Evolutionary conservation across 352 stramenopile species (phyloP).

Genomic region (Aphanomyces cochlioides): DNA sequence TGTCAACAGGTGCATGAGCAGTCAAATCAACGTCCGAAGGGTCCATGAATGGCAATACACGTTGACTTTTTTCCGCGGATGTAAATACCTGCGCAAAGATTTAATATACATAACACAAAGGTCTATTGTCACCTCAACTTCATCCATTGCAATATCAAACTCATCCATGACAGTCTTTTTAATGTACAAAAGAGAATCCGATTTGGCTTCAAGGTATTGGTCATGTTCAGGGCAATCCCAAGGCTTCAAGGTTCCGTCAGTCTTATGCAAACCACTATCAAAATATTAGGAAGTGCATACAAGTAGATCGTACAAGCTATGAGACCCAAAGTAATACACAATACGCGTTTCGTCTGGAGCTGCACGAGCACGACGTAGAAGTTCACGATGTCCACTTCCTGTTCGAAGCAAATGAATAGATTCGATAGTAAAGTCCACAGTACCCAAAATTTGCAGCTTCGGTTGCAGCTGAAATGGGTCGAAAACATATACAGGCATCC

Average conservation of each 20-base stretch:
- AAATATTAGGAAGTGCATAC: neutral
- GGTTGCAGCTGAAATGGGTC: constrained; percentile 5
- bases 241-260: constrained; percentile 9
- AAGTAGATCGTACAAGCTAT: constrained; percentile 7
- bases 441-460: constrained; percentile 10
- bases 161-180: constrained; percentile 12
- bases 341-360: neutral
- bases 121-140: constrained; percentile 13
- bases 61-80: neutral
- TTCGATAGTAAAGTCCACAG: no score
- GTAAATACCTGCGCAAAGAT: neutral
- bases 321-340: constrained; percentile 20
- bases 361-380: neutral
- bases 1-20: neutral
- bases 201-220: constrained; percentile 13
- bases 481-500: constrained; percentile 18
- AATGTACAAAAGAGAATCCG: constrained; percentile 21
- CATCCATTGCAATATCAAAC: constrained; percentile 9
- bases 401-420: neutral
- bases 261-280: constrained; percentile 8
- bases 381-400: constrained; percentile 17
- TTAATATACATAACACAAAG: neutral
- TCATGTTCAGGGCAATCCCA: constrained; percentile 5
- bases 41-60: constrained; percentile 2
- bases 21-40: neutral